Conservation (phyloP, 2,329 filamentous ascomycete genomes). For the Phyllosticta citribraziliensis region DNA sequence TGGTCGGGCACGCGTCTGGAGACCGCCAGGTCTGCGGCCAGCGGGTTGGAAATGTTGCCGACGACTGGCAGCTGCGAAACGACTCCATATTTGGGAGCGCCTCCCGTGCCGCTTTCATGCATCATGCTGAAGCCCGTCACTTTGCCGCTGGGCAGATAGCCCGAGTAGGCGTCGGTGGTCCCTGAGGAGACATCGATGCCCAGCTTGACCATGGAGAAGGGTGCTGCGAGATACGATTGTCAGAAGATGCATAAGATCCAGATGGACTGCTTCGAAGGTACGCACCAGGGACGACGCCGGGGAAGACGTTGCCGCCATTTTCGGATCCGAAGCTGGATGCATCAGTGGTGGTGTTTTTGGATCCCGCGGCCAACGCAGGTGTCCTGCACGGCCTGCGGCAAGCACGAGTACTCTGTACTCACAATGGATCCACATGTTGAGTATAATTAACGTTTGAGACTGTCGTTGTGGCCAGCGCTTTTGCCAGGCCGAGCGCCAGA, state of each 20-base stretch:
- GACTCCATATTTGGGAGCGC: slow-evolving; percentile 26
- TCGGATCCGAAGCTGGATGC: slow-evolving; percentile 18
- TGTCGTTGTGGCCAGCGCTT: not conserved
- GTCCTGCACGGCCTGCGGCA: not conserved
- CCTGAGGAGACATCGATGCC: slow-evolving; percentile 25
- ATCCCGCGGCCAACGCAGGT: not conserved
- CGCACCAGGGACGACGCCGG: slow-evolving; percentile 24
- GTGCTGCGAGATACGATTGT: slow-evolving; percentile 14
- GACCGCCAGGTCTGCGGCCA: slow-evolving; percentile 43
- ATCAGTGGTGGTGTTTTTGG: not conserved
- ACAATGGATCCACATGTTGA: slow-evolving; percentile 29
- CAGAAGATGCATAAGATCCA: not conserved
- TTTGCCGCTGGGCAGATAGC: slow-evolving; percentile 22
- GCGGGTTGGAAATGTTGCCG: slow-evolving; percentile 36
- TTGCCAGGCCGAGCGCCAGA: not conserved
- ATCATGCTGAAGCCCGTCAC: slow-evolving; percentile 28
- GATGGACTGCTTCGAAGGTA: not conserved
- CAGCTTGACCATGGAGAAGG: slow-evolving; percentile 28
- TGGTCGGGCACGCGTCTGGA: slow-evolving; percentile 41
- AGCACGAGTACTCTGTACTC: slow-evolving; percentile 11
- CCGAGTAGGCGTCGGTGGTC: slow-evolving; percentile 25
- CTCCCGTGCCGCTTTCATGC: slow-evolving; percentile 27
- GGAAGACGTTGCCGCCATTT: slow-evolving; percentile 27
- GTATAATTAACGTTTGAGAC: slow-evolving; percentile 15
- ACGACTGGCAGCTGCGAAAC: slow-evolving; percentile 26